phyloP scores from a whole-genome alignment of 1,284 basidiomycete genomes.

The Cyathus olla region DNA sequence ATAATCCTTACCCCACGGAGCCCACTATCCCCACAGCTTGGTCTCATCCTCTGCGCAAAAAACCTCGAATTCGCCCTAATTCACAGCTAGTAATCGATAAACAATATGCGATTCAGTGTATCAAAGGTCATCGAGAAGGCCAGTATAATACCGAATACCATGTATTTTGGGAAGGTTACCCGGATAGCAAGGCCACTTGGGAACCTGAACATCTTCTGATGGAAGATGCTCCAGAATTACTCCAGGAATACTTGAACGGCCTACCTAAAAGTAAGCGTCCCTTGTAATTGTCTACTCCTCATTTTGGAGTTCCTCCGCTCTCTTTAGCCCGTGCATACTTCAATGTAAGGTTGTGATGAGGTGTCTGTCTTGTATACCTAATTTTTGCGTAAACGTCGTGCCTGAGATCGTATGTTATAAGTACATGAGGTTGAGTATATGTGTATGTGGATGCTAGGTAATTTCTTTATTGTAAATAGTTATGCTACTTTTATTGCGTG shows the following conservation, averaged over 20 bases:
- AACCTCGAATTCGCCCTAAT: constrained; percentile 49
- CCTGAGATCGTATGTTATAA: too few species aligned
- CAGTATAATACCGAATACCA: constrained; percentile 54
- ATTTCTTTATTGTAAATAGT: too few species aligned
- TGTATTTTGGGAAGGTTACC: constrained; percentile 73
- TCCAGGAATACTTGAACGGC: constrained; percentile 47
- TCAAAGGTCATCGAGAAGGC: constrained; percentile 47
- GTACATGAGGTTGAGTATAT: too few species aligned
- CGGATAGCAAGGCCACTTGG: constrained; percentile 70
- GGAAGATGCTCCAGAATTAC: constrained; percentile 55
- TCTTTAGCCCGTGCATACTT: too few species aligned
- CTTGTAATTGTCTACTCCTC: too few species aligned
- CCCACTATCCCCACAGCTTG: constrained; percentile 63
- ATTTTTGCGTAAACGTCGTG: too few species aligned
- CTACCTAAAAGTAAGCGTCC: too few species aligned
- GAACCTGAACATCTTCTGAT: constrained; percentile 60
- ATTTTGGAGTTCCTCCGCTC: too few species aligned
- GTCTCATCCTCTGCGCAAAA: constrained; percentile 50
- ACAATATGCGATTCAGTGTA: constrained; percentile 52
- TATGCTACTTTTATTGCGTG: too few species aligned
- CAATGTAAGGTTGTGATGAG: too few species aligned
- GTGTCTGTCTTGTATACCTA: too few species aligned
- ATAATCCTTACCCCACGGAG: constrained; percentile 25
- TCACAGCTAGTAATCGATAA: constrained; percentile 50
- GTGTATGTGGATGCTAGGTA: too few species aligned